Conservation (phyloP, 2,329 filamentous ascomycete genomes). For the Diaporthe sp. region DNA sequence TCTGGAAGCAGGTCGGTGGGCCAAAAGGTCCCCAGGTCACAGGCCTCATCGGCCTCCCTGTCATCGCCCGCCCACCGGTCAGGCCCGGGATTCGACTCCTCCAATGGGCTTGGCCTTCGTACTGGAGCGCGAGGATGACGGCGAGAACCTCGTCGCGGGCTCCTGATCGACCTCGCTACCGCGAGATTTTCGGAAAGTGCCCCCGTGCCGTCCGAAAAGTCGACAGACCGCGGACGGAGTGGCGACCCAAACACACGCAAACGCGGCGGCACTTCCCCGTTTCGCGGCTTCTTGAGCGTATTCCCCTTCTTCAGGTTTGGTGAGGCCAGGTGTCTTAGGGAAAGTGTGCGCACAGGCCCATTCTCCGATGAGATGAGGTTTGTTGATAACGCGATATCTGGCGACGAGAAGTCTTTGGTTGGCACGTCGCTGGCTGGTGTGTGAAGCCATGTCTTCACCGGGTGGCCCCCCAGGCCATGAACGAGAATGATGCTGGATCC, state of each 20-base stretch:
- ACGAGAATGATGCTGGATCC: slow-evolving; percentile 45
- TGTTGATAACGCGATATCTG: neutral
- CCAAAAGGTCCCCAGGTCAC: slow-evolving; percentile 41
- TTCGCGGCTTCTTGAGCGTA: slow-evolving; percentile 24
- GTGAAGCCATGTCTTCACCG: slow-evolving; percentile 44
- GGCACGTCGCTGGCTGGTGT: slow-evolving; percentile 7
- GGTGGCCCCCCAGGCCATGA: slow-evolving; percentile 46
- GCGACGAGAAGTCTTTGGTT: neutral
- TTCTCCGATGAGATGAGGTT: slow-evolving; percentile 10
- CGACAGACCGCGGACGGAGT: neutral
- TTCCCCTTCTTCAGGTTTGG: slow-evolving; percentile 35
- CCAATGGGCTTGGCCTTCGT: slow-evolving; percentile 18
- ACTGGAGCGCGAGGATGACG: neutral
- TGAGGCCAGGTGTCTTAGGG: slow-evolving; percentile 28
- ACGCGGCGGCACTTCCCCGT: neutral
- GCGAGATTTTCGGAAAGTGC: neutral
- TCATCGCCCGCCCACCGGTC: neutral
- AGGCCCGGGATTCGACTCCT: neutral
- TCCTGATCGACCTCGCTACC: slow-evolving; percentile 24
- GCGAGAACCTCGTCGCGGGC: slow-evolving; percentile 33
- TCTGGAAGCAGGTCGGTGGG: slow-evolving; percentile 45
- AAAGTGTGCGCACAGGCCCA: slow-evolving; percentile 26
- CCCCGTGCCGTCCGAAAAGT: neutral
- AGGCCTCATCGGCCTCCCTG: slow-evolving; percentile 7
- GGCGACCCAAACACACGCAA: neutral